These are phyloP conservation scores for Naegleria lovaniensis DNA, from an alignment of 208 protist species.

Conservation along the genomic window DNA sequence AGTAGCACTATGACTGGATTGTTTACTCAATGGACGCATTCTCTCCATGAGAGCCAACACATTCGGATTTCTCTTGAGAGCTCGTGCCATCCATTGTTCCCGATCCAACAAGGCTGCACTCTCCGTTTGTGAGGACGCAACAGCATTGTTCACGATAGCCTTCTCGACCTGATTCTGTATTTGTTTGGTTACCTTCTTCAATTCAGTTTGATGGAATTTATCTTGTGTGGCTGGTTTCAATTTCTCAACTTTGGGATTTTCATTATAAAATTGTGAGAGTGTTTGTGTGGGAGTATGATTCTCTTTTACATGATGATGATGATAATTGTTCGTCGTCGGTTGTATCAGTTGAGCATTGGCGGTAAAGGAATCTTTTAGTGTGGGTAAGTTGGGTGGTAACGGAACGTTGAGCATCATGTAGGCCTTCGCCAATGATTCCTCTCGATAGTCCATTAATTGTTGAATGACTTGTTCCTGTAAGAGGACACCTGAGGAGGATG, in stretches of 20 bases:
- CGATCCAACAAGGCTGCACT: background rate
- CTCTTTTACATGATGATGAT: too few species aligned
- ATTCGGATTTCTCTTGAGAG: conserved; percentile 18
- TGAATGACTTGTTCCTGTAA: background rate
- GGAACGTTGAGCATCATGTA: background rate
- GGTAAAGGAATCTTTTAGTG: background rate
- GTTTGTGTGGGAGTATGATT: background rate
- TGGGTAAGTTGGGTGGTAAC: background rate
- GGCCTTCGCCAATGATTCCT: background rate
- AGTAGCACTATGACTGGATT: background rate
- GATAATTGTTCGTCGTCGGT: background rate
- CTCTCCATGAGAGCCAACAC: background rate
- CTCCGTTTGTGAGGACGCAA: background rate
- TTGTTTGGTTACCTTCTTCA: background rate
- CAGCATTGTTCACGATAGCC: background rate
- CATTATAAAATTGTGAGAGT: background rate
- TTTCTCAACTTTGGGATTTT: background rate
- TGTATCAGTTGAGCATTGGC: background rate
- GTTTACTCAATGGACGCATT: background rate
- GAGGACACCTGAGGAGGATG: background rate
- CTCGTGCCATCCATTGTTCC: conserved; percentile 5
- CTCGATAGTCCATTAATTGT: background rate
- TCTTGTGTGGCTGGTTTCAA: background rate
- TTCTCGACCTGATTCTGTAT: background rate
- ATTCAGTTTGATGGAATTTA: background rate